phyloP scores from a whole-genome alignment of 768 basidiomycete genomes.

The Daedaleopsis nitida region DNA sequence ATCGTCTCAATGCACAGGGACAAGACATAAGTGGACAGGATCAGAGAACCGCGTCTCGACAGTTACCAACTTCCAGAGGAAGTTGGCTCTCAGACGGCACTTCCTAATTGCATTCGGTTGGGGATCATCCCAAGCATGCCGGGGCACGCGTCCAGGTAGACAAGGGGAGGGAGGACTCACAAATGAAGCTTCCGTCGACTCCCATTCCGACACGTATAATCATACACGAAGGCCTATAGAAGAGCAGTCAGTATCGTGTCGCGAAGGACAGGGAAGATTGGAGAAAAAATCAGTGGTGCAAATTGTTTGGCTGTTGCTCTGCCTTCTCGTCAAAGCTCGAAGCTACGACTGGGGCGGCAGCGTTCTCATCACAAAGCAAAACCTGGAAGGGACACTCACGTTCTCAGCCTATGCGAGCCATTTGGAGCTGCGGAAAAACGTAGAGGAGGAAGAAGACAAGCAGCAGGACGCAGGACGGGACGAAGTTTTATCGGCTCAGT shows the following conservation, averaged over 20 bases:
- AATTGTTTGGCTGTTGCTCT: constrained; percentile 33
- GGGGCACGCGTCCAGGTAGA: background rate
- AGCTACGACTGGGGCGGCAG: constrained; percentile 35
- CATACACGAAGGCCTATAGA: background rate
- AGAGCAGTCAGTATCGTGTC: background rate
- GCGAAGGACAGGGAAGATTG: background rate
- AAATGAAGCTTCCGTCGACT: background rate
- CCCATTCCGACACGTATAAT: background rate
- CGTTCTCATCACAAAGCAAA: constrained; percentile 26
- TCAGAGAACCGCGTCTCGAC: constrained; percentile 30
- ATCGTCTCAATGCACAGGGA: background rate
- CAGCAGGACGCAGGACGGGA: no score
- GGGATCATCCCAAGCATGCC: constrained; percentile 31
- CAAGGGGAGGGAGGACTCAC: background rate
- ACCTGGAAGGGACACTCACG: background rate
- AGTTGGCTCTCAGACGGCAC: constrained; percentile 30
- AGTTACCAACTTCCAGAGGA: constrained; percentile 17
- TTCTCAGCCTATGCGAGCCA: background rate
- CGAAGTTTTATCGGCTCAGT: no score
- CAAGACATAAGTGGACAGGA: background rate
- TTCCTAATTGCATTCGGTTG: constrained; percentile 36
- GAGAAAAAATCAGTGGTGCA: constrained; percentile 28
- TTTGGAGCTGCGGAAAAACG: no score
- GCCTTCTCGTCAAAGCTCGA: constrained; percentile 31
- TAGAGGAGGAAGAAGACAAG: no score